Percentiles rank a stretch among this genome's conserved stretches.
These are phyloP conservation scores for Talinum fruticosum DNA, from an alignment of 148 eudicot genomes.

Conservation along the genomic window DNA sequence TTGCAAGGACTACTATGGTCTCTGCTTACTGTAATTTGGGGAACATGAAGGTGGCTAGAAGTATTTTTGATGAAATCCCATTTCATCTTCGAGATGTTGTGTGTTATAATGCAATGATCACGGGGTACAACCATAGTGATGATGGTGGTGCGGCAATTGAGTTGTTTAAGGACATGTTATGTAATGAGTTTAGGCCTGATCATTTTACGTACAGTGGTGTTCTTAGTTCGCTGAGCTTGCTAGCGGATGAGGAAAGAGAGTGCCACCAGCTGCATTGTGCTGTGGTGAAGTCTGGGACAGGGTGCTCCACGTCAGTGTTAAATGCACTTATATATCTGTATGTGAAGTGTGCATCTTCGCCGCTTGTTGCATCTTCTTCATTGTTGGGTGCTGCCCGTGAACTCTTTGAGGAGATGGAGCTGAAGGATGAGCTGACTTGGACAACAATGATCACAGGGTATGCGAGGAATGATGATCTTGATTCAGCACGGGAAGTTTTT, in stretches of 20 bases:
- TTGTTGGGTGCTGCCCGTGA: conserved; percentile 47
- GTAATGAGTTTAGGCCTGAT: conserved; percentile 36
- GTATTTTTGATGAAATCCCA: conserved; percentile 50
- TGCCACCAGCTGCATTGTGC: conserved; percentile 56
- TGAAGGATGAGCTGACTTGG: conserved; percentile 60
- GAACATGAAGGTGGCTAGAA: conserved; percentile 28
- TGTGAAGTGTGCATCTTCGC: conserved; percentile 56
- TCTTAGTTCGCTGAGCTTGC: conserved; percentile 41
- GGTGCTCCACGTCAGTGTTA: conserved; percentile 41
- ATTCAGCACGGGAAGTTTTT: conserved; percentile 41
- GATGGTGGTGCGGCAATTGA: conserved; percentile 48
- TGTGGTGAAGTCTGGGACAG: conserved; percentile 54
- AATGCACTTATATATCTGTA: conserved; percentile 55
- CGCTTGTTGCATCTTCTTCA: conserved; percentile 24
- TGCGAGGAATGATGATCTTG: conserved; percentile 50
- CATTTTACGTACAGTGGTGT: conserved; percentile 45
- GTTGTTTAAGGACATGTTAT: conserved; percentile 41
- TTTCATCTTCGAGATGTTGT: conserved; percentile 45
- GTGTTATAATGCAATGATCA: conserved; percentile 67
- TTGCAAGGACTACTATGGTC: conserved; percentile 55
- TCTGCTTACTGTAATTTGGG: conserved; percentile 44
- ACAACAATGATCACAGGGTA: conserved; percentile 63
- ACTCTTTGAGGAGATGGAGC: conserved; percentile 50
- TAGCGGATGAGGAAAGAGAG: conserved; percentile 42
- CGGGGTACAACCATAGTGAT: conserved; percentile 40